These are phyloP conservation scores for Heritiera littoralis DNA, from an alignment of 345 rosid species.

Conservation along the genomic window DNA sequence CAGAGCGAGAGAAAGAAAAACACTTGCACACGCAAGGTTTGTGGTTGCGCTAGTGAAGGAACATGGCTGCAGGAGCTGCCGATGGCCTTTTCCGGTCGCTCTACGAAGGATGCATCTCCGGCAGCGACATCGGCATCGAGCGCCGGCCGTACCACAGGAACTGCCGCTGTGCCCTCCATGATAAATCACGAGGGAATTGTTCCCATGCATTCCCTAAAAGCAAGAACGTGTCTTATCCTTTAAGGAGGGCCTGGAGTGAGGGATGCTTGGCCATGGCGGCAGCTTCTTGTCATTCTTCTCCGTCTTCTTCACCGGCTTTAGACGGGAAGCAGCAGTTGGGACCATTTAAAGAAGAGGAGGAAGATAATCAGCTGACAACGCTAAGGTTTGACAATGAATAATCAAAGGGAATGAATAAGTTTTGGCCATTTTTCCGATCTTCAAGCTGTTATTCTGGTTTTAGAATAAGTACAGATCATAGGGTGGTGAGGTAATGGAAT, in stretches of 20 bases:
- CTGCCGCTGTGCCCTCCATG: slow-evolving; percentile 63
- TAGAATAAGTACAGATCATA: slow-evolving; percentile 12
- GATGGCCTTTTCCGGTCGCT: slow-evolving; percentile 56
- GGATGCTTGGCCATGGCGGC: slow-evolving; percentile 3
- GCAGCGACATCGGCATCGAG: slow-evolving; percentile 42
- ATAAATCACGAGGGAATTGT: slow-evolving; percentile 31
- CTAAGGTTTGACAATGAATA: background rate
- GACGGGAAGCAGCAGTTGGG: background rate
- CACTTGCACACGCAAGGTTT: background rate
- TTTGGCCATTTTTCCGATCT: background rate
- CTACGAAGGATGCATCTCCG: slow-evolving; percentile 63
- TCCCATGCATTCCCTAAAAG: slow-evolving; percentile 25
- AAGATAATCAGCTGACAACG: background rate
- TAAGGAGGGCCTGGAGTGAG: slow-evolving; percentile 67
- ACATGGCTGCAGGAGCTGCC: slow-evolving; percentile 52
- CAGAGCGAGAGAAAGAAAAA: background rate
- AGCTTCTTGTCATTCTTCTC: background rate
- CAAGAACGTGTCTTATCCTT: slow-evolving; percentile 50
- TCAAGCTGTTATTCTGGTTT: background rate
- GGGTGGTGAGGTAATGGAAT: background rate
- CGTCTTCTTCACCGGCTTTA: background rate
- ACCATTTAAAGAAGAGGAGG: background rate
- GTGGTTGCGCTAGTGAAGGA: slow-evolving; percentile 10
- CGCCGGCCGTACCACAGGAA: slow-evolving; percentile 70
- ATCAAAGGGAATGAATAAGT: background rate